These are phyloP conservation scores for Teratosphaeria gauchensis DNA, from an alignment of 2,329 filamentous ascomycete species.

Conservation along the genomic window DNA sequence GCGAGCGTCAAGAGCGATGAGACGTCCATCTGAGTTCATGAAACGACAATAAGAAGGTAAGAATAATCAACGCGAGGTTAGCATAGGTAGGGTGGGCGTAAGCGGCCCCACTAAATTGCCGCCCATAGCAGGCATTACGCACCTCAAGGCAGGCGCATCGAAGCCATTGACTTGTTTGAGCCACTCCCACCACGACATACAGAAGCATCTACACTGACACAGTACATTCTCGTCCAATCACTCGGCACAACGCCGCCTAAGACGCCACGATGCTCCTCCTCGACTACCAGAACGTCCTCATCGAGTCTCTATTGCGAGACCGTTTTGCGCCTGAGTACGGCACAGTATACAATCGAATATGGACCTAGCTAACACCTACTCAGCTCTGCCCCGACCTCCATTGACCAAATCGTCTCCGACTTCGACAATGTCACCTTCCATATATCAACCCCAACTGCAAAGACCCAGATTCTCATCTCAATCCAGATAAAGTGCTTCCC, in stretches of 20 bases:
- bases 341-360: not conserved
- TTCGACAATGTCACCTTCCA: slow-evolving; percentile 99
- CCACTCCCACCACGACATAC: not conserved
- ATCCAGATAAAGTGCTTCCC: slow-evolving; percentile 90
- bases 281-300: slow-evolving; percentile 97
- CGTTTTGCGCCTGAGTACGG: slow-evolving; percentile 52
- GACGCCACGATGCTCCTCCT: slow-evolving; percentile 64
- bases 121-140: not conserved
- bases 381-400: slow-evolving; percentile 74
- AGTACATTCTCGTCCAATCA: not conserved
- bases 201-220: not conserved
- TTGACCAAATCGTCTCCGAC: slow-evolving; percentile 97
- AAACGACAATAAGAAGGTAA: not conserved
- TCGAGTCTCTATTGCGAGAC: slow-evolving; percentile 92
- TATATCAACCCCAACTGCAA: slow-evolving; percentile 88
- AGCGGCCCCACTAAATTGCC: not conserved
- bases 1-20: not conserved
- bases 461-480: slow-evolving; percentile 89
- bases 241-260: not conserved
- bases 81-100: not conserved
- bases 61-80: not conserved
- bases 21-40: not conserved
- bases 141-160: not conserved
- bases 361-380: slow-evolving; percentile 17
- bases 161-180: not conserved